Base-by-base conservation (phyloP, 2,329 filamentous ascomycete genomes). In the Didymella exigua region DNA sequence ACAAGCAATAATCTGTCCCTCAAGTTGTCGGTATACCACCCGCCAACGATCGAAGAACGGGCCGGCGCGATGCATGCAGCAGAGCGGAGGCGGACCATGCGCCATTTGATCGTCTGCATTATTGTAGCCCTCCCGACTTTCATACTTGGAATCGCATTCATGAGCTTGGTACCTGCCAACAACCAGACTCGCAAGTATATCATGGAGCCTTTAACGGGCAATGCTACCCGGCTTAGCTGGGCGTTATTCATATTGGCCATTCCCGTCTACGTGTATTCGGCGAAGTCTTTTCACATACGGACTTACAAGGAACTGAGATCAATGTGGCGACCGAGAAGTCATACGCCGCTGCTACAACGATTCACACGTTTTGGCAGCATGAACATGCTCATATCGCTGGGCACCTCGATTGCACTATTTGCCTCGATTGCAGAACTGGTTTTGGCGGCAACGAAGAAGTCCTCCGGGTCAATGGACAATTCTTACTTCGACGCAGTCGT, bases 321-420 rank as follows among this genome's bases (percentile, higher is more conserved):
- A 0, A 79, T 96, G 59, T 97, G 93, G 93, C 83, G 89, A 19
- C 86, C 79, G 2, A 84, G 86, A 24, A 96, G 91, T 70, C 85
- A 83, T 31, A 88, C 88, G 1, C 89, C 91, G 0, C 72, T 96
- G 4, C 65, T 90, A 14, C 84, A 88, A 63, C 82, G 93, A 13
- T 93, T 97, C 68, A 91, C 92, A 73, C 87, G 89, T n/a, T 97
- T 97, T 68, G 93, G 93, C 8, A 96, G 92, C 78, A 97, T 97
- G 93, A 96, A 96, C 70, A 89, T 96, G 78, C 83, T 97, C 56
- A 93, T 97, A 76, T 95, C 89, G 7, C 82, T 96, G 2, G 93
- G 92, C 5, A 96, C 93, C 0, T 89, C 86, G 2, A 91, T 97
- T 56, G 93, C 93, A 1, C 96, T 96, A 72, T 79, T 96, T 58